Base-by-base conservation (phyloP, 306 rosid species). In the Dryas octopetala region DNA sequence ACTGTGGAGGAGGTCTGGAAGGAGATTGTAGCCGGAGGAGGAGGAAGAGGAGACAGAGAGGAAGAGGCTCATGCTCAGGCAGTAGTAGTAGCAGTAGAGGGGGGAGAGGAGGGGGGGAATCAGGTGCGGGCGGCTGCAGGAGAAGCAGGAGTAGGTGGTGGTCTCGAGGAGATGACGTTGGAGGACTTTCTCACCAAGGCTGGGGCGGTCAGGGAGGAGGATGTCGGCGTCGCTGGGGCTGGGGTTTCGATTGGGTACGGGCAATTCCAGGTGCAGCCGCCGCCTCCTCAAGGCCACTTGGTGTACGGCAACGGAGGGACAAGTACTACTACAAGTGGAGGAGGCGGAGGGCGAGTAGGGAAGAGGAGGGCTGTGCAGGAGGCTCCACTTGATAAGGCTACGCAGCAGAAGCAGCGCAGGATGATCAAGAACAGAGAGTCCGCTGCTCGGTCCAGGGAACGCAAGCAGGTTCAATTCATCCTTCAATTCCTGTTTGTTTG, bases 361-460 rank as follows among this genome's bases (percentile, higher is more conserved):
- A 93, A 88, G 88, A 85, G 98, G 74, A 89, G 90, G 70, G 90
- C 79, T 0, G 65, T 83, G 14, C 90, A 82, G 74, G 92, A 88
- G 47, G 76, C 76, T 48, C 90, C 90, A 3, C 68, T 88, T 0
- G 96, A 92, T 55, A 90, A 86, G 81, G 94, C 96, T 32, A 90
- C 96, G 48, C 92, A 87, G 81, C 94, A 88, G 79, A 92, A 87
- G 74, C 97, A 92, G 85, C 90, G 80, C 74, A 82, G 97, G 81
- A 92, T 92, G 97, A 92, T 92, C 28, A 92, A 92, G 79, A 92
- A 92, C 65, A 86, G 97, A 87, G 97, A 90, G 53, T 92, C 97
- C 41, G 97, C 97, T 2, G 97, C 97, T 15, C 81, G 96, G 89
- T 94, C 98, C 62, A 87, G 98, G 57, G 97, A 90, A 79, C 96